A percentile compares a stretch with the other conserved stretches of the same genome.
phyloP scores from a whole-genome alignment of 2,329 filamentous ascomycete species.

The Coleophoma cylindrospora region DNA sequence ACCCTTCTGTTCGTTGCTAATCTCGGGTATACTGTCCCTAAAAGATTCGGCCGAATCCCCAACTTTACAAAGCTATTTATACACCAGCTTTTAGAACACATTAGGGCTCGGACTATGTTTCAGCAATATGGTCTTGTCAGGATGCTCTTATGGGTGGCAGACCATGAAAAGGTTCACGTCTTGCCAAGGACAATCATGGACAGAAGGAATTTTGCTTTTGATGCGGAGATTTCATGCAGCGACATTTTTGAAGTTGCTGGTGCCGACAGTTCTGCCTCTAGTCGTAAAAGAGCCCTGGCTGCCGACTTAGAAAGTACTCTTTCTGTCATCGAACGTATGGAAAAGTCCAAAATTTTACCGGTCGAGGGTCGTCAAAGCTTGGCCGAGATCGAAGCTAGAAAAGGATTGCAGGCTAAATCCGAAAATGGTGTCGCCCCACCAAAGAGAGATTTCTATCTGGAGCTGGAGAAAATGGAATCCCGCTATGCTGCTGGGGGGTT shows the following conservation, averaged over 20 bases:
- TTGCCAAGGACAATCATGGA: constrained; percentile 54
- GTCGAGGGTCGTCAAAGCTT: neutral
- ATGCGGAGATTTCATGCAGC: constrained; percentile 56
- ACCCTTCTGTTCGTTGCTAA: constrained; percentile 71
- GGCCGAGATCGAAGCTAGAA: neutral
- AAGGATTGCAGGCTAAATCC: too few relatives aligned
- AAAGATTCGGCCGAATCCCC: constrained; percentile 43
- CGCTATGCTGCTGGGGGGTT: too few relatives aligned
- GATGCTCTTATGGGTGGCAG: constrained; percentile 68
- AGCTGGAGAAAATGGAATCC: too few relatives aligned
- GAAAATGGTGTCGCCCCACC: too few relatives aligned
- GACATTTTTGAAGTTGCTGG: constrained; percentile 53
- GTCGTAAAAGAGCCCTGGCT: constrained; percentile 36
- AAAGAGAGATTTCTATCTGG: too few relatives aligned
- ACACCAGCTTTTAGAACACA: constrained; percentile 55
- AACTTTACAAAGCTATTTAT: constrained; percentile 54
- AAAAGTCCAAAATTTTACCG: neutral
- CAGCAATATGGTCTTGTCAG: constrained; percentile 76
- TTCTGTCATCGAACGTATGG: constrained; percentile 41
- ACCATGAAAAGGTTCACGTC: constrained; percentile 51
- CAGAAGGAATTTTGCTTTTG: constrained; percentile 51
- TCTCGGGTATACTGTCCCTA: constrained; percentile 49
- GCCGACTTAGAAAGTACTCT: constrained; percentile 42
- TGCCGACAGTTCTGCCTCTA: constrained; percentile 19
- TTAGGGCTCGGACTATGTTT: constrained; percentile 55